Conservation (phyloP, 495 filamentous ascomycete genomes). For the Tuber melanosporum region DNA sequence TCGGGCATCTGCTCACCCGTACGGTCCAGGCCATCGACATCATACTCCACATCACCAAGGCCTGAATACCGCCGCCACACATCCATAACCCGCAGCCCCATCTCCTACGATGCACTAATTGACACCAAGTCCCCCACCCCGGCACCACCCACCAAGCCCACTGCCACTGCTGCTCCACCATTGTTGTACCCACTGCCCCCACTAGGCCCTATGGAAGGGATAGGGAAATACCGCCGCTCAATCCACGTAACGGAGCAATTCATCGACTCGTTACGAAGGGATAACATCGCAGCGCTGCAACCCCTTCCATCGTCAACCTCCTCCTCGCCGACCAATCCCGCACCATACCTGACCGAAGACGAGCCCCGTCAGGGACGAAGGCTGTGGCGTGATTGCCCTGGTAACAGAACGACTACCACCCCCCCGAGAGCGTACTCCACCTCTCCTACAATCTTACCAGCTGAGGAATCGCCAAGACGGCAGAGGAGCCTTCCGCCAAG, state of each 20-base stretch:
- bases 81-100: constrained; percentile 36
- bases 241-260: constrained; percentile 41
- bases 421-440: constrained; percentile 36
- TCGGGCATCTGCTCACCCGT: constrained; percentile 28
- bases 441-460: constrained; percentile 34
- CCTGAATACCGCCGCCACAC: constrained; percentile 39
- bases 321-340: constrained; percentile 2
- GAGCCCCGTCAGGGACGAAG: constrained; percentile 33
- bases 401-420: constrained; percentile 39
- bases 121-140: constrained; percentile 23
- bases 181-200: constrained; percentile 39
- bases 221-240: constrained; percentile 39
- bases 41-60: constrained; percentile 38
- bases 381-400: constrained; percentile 33
- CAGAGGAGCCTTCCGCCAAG: constrained; percentile 30
- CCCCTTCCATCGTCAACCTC: constrained; percentile 30
- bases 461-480: constrained; percentile 27
- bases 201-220: constrained; percentile 40
- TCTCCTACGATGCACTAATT: constrained; percentile 38
- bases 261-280: constrained; percentile 28
- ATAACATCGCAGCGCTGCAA: constrained; percentile 38
- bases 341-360: constrained; percentile 14
- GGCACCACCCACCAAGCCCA: neutral
- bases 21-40: constrained; percentile 36
- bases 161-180: constrained; percentile 21